Base-by-base conservation (phyloP, 2,329 filamentous ascomycete genomes). In the Fusarium sp. region DNA sequence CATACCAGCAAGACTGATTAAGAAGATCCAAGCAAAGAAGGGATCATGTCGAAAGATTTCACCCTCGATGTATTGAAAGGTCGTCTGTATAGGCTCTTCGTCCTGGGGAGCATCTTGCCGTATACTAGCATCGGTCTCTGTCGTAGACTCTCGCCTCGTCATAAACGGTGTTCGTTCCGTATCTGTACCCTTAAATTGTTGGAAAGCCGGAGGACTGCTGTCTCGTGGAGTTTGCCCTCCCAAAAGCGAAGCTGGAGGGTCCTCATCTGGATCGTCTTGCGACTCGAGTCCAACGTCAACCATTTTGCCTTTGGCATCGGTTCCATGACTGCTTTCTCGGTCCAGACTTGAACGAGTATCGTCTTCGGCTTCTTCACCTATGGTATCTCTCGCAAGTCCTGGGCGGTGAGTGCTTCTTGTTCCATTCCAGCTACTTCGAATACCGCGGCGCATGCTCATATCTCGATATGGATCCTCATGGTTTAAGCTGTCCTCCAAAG, bases 21-120 rank as follows among this genome's bases (percentile, higher is more conserved):
- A 84, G 81, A 95, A 99, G 47, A 98, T 87, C 83, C 94, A 95
- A 8, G 93, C 94, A 87, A 96, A 99, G 83, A 98, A 97, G 9
- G 92, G 87, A 81, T 99, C 96, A 81, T 98, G 94, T 56, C 89
- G 88, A 67, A 94, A 94, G 28, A 93, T 88, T 78, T 95, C 92
- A 56, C 88, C 87, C 44, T 91, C 88, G 9, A 89, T 85, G 16
- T 88, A 84, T 30, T 89, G 86, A 37, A 91, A 85, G 0, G 88
- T 81, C 4, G 82, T 78, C 23, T 84, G 80, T 16, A 79, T 71
- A 23, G 81, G 79, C 9, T 79, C 80, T 59, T 84, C 81, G 21
- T 76, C 64, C 19, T 82, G 80, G 3, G 81, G 81, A 58, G 83
- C 84, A 21, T 83, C 80, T 37, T 82, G 81, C 28, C 69, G 75